Base-by-base conservation (phyloP, 2,329 filamentous ascomycete genomes). In the Knoxdaviesia proteae region DNA sequence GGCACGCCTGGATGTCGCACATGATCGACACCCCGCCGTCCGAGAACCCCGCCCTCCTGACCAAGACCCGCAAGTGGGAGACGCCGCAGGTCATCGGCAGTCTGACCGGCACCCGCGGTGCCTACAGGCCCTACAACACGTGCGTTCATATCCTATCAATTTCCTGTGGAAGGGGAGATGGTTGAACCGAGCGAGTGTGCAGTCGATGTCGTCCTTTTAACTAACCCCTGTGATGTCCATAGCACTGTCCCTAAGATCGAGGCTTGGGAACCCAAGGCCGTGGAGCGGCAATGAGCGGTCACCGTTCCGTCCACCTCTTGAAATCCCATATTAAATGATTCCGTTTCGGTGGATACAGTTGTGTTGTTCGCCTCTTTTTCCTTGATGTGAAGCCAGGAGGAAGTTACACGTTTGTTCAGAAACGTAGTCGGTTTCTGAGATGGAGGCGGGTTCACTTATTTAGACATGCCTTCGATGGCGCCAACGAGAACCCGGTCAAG, bases 1-100 rank as follows among this genome's bases (percentile, higher is more conserved):
- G 90, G 90, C 90, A 96, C 64, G 84, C 83, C 32, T 98, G 90
- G 90, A 86, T 98, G 52, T 84, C 84, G 50, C 96, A 98, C 64
- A 67, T 77, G 63, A 78, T 94, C 53, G 86, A 96, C 61, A 81
- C 82, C 61, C 77, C 88, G 35, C 90, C 90, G 2, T 73, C 68
- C 35, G 62, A 80, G 54, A 90, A 98, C 58, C 65, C 77, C 42
- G 60, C 90, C 48, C 56, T 92, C 48, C 71, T 76, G 53, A 64
- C 76, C 42, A 68, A 74, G 50, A 60, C 75, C 39, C 73, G 84
- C 48, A 59, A 67, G 35, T 96, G 87, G 81, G 86, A 94, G 58
- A 68, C 77, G 46, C 67, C 69, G 44, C 69, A 70, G 64, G 57
- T 88, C 54, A 66, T 77, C 48, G 77, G 81, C 48, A 90, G 84